Percentiles rank a stretch among this genome's conserved stretches.
Conservation (phyloP, 2,329 filamentous ascomycete species). For the Ophiosphaerella narmari region DNA sequence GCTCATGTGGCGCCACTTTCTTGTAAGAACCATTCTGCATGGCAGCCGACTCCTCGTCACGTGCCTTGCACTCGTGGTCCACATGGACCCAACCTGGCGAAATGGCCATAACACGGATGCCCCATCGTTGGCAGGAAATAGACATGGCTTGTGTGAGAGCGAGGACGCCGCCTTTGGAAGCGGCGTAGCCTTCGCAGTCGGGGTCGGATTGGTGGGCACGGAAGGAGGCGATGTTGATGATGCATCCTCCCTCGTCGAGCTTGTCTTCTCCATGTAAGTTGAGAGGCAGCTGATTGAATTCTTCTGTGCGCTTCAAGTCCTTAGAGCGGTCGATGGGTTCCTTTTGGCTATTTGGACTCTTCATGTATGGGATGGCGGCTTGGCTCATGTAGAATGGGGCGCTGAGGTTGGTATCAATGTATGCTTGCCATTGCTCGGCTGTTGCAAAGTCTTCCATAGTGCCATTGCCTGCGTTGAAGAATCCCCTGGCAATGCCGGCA, state of each 20-base stretch:
- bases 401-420: conserved; percentile 27
- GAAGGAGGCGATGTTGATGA: conserved; percentile 56
- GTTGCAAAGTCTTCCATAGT: conserved; percentile 30
- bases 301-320: conserved; percentile 25
- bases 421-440: conserved; percentile 29
- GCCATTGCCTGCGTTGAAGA: conserved; percentile 28
- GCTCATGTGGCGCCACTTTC: conserved; percentile 20
- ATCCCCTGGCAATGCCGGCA: conserved; percentile 28
- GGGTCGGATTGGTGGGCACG: conserved; percentile 55
- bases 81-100: conserved; percentile 59
- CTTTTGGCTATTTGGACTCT: conserved; percentile 21
- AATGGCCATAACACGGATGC: conserved; percentile 54
- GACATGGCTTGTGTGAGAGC: conserved; percentile 56
- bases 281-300: conserved; percentile 23
- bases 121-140: conserved; percentile 49
- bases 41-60: conserved; percentile 45
- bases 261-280: conserved; percentile 27
- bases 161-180: conserved; percentile 56
- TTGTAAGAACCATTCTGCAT: conserved; percentile 21
- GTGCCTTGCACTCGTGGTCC: conserved; percentile 46
- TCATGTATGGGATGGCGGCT: conserved; percentile 28
- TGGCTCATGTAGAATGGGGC: conserved; percentile 29
- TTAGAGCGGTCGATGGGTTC: conserved; percentile 18
- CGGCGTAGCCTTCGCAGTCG: conserved; percentile 55
- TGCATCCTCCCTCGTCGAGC: conserved; percentile 30